These are phyloP conservation scores for Fusarium sp. DNA, from an alignment of 2,329 filamentous ascomycete species.

Conservation along the genomic window DNA sequence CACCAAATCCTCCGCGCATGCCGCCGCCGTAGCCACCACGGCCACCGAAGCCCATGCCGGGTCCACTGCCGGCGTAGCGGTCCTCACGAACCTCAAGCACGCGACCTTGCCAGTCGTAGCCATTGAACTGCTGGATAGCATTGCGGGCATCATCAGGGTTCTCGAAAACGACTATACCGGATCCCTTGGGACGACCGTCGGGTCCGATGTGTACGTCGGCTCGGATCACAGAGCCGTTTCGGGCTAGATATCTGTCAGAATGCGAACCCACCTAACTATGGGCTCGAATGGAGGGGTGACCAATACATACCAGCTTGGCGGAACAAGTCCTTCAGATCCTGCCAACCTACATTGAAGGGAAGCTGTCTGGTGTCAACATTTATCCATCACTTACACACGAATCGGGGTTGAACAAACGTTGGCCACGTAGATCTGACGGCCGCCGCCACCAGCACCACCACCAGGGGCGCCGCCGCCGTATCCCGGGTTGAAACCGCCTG, in stretches of 20 bases:
- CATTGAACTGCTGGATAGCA: constrained; percentile 97
- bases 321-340: constrained; percentile 98
- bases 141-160: constrained; percentile 94
- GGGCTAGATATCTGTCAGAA: constrained; percentile 54
- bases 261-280: constrained; percentile 4
- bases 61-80: constrained; percentile 82
- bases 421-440: constrained; percentile 95
- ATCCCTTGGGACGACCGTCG: constrained; percentile 95
- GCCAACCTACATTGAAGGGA: constrained; percentile 97
- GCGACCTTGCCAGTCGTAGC: constrained; percentile 98
- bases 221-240: constrained; percentile 86
- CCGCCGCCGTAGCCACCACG: constrained; percentile 73
- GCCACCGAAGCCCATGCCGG: constrained; percentile 66
- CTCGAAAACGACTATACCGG: constrained; percentile 97
- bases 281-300: background rate
- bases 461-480: constrained; percentile 66
- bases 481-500: constrained; percentile 71
- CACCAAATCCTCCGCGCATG: constrained; percentile 72
- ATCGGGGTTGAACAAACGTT: constrained; percentile 81
- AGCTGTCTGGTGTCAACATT: constrained; percentile 71
- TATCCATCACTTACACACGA: constrained; percentile 23
- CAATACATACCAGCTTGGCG: constrained; percentile 89
- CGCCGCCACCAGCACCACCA: constrained; percentile 65
- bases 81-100: constrained; percentile 96
- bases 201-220: constrained; percentile 95